Evolutionary conservation across 176 grass and related monocot species (phyloP), one percentile per base, ranked within the genome.

Genomic region (Oryza officinalis): DNA sequence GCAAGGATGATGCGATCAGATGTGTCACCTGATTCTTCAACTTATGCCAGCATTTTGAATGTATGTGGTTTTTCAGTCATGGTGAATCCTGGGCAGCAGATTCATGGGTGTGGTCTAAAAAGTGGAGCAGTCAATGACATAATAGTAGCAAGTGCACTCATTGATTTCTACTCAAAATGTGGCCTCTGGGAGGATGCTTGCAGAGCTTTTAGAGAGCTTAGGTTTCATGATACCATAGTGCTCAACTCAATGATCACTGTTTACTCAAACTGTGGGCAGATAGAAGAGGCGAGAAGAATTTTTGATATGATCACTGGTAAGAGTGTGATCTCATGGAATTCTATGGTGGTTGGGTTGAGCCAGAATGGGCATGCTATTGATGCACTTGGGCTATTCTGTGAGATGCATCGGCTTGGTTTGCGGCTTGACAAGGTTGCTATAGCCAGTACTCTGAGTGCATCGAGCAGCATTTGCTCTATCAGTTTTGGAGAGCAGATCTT

Each of bases 271-370:
- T 87, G 38, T 57, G 89, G 89, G 79, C 79, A 18, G 69, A 86
- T 80, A 71, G 69, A 83, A 35, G 84, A 94, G 12, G 92, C 92
- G 14, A 87, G 79, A 85, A 79, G 84, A 67, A 47, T 87, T 60
- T 94, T 92, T 69, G 18, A 83, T 67, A 86, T 83, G 81, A 94
- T 89, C 33, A 32, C 63, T 22, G 69, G 65, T 64, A 94, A 94
- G 81, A 92, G 70, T 69, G 27, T 94, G 50, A 89, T 94, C 45
- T 94, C 92, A 72, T 94, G 92, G 89, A 94, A 94, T 77, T 87
- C 92, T 35, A 87, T 94, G 81, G 81, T 92, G 8, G 92, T 94
- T 32, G 92, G 89, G n/a, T 87, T 89, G 23, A 94, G 87, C 70
- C 85, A 88, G 63, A 94, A 92, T 8, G 87, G 89, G 31, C 85